Conservation (phyloP, 495 filamentous ascomycete species). For the Immersiella caudata region DNA sequence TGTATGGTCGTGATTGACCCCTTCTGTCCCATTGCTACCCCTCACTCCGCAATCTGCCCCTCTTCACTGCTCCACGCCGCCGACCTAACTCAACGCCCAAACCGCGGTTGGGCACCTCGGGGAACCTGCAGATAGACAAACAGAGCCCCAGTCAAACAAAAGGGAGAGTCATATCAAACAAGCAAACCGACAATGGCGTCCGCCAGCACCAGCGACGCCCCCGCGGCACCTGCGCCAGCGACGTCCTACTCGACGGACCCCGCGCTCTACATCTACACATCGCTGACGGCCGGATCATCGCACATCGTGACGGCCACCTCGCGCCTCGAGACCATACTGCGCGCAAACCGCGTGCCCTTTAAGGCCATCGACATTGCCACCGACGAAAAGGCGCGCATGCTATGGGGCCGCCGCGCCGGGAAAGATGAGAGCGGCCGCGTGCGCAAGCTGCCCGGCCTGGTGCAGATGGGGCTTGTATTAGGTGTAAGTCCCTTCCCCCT, state of each 20-base stretch:
- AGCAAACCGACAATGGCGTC: conserved; percentile 47
- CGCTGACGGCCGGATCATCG: conserved; percentile 90
- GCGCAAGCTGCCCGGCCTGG: conserved; percentile 84
- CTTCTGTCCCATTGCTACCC: background rate
- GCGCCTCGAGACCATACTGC: conserved; percentile 92
- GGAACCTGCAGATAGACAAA: conserved; percentile 12
- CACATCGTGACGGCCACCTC: conserved; percentile 97
- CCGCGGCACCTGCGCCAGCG: conserved; percentile 22
- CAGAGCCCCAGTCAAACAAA: conserved; percentile 5
- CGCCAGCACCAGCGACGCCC: conserved; percentile 40
- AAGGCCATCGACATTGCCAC: conserved; percentile 90
- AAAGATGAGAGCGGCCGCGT: conserved; percentile 61
- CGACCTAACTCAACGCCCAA: background rate
- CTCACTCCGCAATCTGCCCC: conserved; percentile 4
- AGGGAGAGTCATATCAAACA: background rate
- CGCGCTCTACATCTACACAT: conserved; percentile 90
- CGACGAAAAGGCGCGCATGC: conserved; percentile 84
- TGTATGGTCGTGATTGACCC: background rate
- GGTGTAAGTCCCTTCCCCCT: conserved; percentile 63
- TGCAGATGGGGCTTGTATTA: conserved; percentile 82
- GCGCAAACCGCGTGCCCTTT: conserved; percentile 91
- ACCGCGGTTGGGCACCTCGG: background rate
- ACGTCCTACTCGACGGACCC: conserved; percentile 69
- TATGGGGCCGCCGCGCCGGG: conserved; percentile 81
- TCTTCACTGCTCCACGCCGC: background rate